phyloP scores from a whole-genome alignment of 441 rosid species.

The Eutrema salsugineum region DNA sequence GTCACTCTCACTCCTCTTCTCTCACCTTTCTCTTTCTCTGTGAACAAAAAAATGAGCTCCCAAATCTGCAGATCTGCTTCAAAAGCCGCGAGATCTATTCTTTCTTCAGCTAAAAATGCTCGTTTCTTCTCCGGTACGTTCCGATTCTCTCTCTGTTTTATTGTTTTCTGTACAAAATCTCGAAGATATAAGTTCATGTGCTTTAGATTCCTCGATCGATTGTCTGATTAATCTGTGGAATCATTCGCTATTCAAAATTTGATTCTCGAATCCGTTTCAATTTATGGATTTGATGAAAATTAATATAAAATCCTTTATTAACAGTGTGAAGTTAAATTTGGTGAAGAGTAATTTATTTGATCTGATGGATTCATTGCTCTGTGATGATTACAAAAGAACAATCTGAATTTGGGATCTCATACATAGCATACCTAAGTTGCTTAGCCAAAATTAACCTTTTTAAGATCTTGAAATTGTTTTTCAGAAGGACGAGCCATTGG shows the following conservation, averaged over 20 bases:
- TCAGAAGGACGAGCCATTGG: constrained; percentile 72
- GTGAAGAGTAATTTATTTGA: not conserved
- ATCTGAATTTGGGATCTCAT: not conserved
- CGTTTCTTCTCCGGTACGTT: constrained; percentile 70
- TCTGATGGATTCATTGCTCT: not conserved
- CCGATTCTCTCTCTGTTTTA: not conserved
- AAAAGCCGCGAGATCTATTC: constrained; percentile 71
- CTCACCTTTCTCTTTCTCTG: not conserved
- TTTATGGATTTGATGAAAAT: not conserved
- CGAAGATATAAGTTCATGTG: not conserved
- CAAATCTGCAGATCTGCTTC: constrained; percentile 78
- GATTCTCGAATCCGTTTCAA: not conserved
- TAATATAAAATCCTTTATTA: not conserved
- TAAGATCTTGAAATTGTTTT: not conserved
- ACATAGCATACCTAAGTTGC: not conserved
- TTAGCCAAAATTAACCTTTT: not conserved
- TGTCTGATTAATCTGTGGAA: not conserved
- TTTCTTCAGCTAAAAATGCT: constrained; percentile 60
- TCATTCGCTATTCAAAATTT: not conserved
- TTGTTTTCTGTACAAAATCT: not conserved
- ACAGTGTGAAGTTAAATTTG: not conserved
- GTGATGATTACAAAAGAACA: not conserved
- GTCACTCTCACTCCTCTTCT: not conserved
- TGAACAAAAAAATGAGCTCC: constrained; percentile 63
- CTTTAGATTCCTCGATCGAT: not conserved